A percentile compares a stretch with the other conserved stretches of the same genome.
Conservation (phyloP, 768 basidiomycete species). For the Rhizopogon salebrosus region DNA sequence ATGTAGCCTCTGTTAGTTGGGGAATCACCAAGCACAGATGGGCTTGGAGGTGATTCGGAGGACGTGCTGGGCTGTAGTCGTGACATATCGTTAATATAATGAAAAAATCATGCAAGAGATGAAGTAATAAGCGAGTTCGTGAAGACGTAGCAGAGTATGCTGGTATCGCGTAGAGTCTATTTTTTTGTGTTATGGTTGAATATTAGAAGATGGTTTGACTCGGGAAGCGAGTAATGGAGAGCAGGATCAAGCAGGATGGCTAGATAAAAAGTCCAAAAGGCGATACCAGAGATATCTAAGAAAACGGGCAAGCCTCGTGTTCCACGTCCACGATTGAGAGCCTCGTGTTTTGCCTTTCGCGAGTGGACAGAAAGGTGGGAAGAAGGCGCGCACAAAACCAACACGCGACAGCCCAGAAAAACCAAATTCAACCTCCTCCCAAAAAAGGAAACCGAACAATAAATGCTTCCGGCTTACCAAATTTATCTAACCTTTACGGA, state of each 20-base stretch:
- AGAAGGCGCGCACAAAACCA: constrained; percentile 17
- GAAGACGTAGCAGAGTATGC: constrained; percentile 18
- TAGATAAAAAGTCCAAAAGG: constrained; percentile 12
- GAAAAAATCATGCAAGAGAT: constrained; percentile 22
- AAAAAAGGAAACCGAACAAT: constrained; percentile 23
- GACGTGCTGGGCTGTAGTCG: constrained; percentile 26
- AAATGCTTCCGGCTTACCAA: constrained; percentile 23
- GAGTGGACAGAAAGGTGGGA: constrained; percentile 24
- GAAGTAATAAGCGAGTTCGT: constrained; percentile 26
- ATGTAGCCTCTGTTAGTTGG: constrained; percentile 25
- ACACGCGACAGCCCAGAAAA: constrained; percentile 30
- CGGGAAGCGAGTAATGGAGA: constrained; percentile 13
- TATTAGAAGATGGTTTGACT: constrained; percentile 13
- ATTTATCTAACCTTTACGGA: constrained; percentile 13
- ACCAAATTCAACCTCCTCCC: constrained; percentile 23
- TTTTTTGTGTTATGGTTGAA: constrained; percentile 17
- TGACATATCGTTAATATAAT: constrained; percentile 33
- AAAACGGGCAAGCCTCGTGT: constrained; percentile 43
- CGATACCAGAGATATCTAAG: not conserved
- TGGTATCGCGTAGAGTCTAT: constrained; percentile 30
- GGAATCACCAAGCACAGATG: constrained; percentile 14
- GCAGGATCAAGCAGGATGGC: constrained; percentile 14
- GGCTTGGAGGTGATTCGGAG: constrained; percentile 27
- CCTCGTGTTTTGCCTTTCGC: constrained; percentile 49
- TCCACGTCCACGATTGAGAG: constrained; percentile 27